Evolutionary conservation across 495 filamentous ascomycete species (phyloP).

Genomic region (Penicillium ochrochloron): DNA sequence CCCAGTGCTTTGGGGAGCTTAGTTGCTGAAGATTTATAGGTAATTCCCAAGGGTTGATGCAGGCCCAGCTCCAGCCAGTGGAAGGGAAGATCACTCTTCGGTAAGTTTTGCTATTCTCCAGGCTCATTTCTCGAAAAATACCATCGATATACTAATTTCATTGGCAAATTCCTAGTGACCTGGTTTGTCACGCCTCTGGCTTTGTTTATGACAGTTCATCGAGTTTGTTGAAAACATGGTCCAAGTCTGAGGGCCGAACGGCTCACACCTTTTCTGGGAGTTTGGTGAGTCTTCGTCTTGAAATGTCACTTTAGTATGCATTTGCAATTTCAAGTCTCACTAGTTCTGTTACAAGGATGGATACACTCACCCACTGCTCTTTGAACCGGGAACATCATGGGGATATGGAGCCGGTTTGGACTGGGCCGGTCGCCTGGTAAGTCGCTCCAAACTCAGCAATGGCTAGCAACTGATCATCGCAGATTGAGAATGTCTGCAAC

Average conservation of each 20-base stretch:
- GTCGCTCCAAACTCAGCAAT: background rate
- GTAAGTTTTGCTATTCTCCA: background rate
- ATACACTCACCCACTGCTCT: conserved; percentile 41
- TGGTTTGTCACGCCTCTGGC: conserved; percentile 22
- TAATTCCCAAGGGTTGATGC: background rate
- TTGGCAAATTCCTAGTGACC: conserved; percentile 3
- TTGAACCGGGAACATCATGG: conserved; percentile 52
- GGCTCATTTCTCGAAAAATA: background rate
- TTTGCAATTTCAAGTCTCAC: background rate
- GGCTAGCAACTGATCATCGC: background rate
- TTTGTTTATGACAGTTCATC: conserved; percentile 25
- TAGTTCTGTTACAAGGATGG: conserved; percentile 18
- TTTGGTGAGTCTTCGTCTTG: conserved; percentile 10
- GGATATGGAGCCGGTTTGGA: conserved; percentile 49
- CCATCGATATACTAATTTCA: background rate
- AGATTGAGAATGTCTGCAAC: conserved; percentile 34
- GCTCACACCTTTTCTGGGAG: conserved; percentile 23
- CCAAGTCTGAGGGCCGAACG: conserved; percentile 16
- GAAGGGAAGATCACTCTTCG: conserved; percentile 9
- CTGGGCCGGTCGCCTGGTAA: conserved; percentile 50
- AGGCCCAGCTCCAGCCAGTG: background rate
- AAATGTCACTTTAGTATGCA: background rate
- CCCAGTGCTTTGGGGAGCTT: background rate
- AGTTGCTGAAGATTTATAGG: background rate
- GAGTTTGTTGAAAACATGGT: conserved; percentile 20